A percentile compares a stretch with the other conserved stretches of the same genome.
Evolutionary conservation across 192 early-diverging fungal genomes (phyloP).

Genomic region (Backusella tuberculispora): DNA sequence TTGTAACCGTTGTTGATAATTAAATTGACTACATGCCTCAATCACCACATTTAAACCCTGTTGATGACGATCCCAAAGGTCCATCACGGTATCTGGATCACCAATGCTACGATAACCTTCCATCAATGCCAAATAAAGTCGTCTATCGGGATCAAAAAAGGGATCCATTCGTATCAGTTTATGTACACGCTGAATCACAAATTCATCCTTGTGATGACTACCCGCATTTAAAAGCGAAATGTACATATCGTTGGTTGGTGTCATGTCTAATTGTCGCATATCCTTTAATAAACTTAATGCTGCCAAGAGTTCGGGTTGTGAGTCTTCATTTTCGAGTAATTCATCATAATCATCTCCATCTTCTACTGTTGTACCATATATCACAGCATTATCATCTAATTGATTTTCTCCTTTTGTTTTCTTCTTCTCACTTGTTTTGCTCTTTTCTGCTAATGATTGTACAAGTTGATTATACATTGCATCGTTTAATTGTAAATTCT

Average conservation of each 20-base stretch:
- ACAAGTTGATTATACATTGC: not conserved
- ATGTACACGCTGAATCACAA: slow-evolving; percentile 35
- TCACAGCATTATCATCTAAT: not conserved
- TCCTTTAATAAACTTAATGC: slow-evolving; percentile 30
- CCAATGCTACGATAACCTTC: slow-evolving; percentile 35
- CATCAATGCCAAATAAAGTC: slow-evolving; percentile 37
- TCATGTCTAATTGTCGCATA: slow-evolving; percentile 27
- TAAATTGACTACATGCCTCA: slow-evolving; percentile 31
- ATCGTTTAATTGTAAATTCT: slow-evolving; percentile 3
- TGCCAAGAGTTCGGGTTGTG: slow-evolving; percentile 1
- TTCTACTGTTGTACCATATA: slow-evolving; percentile 22
- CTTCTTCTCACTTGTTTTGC: slow-evolving; percentile 5
- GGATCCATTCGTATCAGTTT: slow-evolving; percentile 41
- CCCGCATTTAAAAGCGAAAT: slow-evolving; percentile 9
- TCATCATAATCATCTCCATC: not conserved
- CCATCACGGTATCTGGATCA: slow-evolving; percentile 26
- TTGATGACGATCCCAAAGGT: slow-evolving; percentile 34
- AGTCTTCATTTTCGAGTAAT: not conserved
- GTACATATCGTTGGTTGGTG: slow-evolving; percentile 4
- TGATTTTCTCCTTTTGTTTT: not conserved
- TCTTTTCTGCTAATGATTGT: slow-evolving; percentile 1
- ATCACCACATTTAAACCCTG: slow-evolving; percentile 18
- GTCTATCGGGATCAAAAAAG: slow-evolving; percentile 31
- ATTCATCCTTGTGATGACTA: not conserved
- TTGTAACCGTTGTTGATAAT: not conserved